phyloP scores from a whole-genome alignment of 495 filamentous ascomycete genomes.

The Copromyces sp. region DNA sequence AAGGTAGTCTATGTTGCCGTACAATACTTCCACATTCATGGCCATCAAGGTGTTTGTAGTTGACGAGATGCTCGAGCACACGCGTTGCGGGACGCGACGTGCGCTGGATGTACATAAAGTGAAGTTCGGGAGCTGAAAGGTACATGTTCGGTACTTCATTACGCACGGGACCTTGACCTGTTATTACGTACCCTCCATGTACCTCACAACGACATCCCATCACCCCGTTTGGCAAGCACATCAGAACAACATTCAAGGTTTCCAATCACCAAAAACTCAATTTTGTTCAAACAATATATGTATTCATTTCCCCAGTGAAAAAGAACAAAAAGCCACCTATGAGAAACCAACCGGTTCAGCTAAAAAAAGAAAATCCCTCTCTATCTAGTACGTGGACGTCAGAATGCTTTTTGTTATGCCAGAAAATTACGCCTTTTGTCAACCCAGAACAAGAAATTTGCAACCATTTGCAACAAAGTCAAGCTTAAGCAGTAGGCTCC shows the following conservation, averaged over 20 bases:
- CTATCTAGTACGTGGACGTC: background rate
- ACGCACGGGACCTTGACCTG: background rate
- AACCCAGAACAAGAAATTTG: background rate
- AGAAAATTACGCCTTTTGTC: background rate
- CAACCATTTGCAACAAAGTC: background rate
- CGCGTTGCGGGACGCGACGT: background rate
- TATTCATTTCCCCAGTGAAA: background rate
- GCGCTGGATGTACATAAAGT: background rate
- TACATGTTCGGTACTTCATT: background rate
- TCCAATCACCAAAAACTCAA: background rate
- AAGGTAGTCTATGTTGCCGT: background rate
- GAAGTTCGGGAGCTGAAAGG: background rate
- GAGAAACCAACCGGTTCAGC: background rate
- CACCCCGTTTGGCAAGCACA: background rate
- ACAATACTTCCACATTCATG: background rate
- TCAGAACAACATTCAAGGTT: background rate
- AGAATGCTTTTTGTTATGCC: background rate
- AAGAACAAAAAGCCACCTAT: background rate
- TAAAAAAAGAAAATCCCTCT: background rate
- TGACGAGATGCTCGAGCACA: background rate
- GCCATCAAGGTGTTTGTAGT: background rate
- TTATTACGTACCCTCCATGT: background rate
- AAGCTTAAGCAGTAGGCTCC: background rate
- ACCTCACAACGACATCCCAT: background rate
- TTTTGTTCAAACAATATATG: background rate